Evolutionary conservation across 139 green algal species (phyloP), one percentile per base, ranked within the genome.

Genomic region (Chlorella sp.): DNA sequence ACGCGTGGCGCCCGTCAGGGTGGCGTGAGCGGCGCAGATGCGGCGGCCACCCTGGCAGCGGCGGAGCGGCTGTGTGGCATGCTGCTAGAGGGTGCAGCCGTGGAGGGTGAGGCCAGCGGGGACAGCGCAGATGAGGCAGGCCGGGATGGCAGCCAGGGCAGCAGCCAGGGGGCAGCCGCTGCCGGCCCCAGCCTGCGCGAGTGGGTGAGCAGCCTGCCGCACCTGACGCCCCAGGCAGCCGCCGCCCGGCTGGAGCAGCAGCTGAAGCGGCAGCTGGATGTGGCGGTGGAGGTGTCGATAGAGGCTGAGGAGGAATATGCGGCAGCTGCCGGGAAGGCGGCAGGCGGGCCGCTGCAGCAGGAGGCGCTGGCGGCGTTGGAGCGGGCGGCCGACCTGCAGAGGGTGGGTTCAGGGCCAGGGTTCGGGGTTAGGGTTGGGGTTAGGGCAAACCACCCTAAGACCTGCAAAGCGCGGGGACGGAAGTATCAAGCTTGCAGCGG

Each of bases 331-430:
- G 69, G 85, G 16, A 28, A 40, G 78, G 66, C 78, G 64, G 61
- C 73, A 73, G 30, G 78, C 34, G 37, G 69, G 28, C 64, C 75
- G 42, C 82, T 93, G 83, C 57, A 91, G 86, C 61, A 76, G 69
- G 85, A 90, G 80, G 91, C 92, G 82, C 30, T 81, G 42, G 75
- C 76, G 64, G 87, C 93, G 85, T 84, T 95, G 81, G 86, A 95
- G 87, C 79, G 90, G 75, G 93, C 92, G 12, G 77, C 89, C 0
- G 90, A 81, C 26, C 90, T 92, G 68, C 93, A 96, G 60, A 78
- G 93, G 88, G 94, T 95, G 90, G 40, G 89, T n/a, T n/a, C n/a
- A n/a, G n/a, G n/a, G n/a, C n/a, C n/a, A n/a, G n/a, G n/a, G n/a
- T n/a, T n/a, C n/a, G n/a, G n/a, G n/a, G n/a, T n/a, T n/a, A n/a